A percentile compares a stretch with the other conserved stretches of the same genome.
Evolutionary conservation across 352 stramenopile genomes (phyloP).

Genomic region (Thalassiosira sp.): DNA sequence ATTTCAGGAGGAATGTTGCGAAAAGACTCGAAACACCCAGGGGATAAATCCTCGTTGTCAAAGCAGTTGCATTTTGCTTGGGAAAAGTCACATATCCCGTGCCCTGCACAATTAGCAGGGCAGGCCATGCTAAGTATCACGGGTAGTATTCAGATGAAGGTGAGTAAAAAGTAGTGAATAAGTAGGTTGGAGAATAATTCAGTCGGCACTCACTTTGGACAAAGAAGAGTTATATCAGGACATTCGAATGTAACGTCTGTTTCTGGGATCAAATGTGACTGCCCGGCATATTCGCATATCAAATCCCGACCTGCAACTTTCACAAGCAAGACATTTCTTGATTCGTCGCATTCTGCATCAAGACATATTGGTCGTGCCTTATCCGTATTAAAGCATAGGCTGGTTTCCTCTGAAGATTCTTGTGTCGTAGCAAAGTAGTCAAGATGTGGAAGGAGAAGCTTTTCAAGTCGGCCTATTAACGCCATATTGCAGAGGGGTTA

Average conservation of each 20-base stretch:
- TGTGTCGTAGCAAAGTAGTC: conserved; percentile 27
- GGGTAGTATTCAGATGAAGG: no score
- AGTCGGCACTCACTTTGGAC: conserved; percentile 15
- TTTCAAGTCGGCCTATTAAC: conserved; percentile 11
- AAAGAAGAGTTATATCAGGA: not conserved
- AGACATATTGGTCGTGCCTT: conserved; percentile 14
- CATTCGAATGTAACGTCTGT: conserved; percentile 4
- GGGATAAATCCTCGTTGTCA: conserved; percentile 22
- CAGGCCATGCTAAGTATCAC: conserved; percentile 35
- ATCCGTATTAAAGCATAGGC: conserved; percentile 31
- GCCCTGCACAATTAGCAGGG: conserved; percentile 27
- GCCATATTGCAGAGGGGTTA: not conserved
- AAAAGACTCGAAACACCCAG: conserved; percentile 30
- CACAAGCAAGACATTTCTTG: conserved; percentile 20
- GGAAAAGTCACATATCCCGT: conserved; percentile 31
- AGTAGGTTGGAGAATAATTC: no score
- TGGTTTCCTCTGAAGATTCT: conserved; percentile 16
- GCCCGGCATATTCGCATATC: conserved; percentile 23
- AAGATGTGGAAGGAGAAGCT: conserved; percentile 19
- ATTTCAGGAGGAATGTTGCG: conserved; percentile 11
- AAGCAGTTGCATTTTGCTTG: conserved; percentile 31
- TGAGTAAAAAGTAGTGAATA: no score
- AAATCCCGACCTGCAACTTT: conserved; percentile 21
- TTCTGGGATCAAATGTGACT: conserved; percentile 33
- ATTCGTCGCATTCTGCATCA: conserved; percentile 20